Conservation (phyloP, 2,329 filamentous ascomycete genomes). For the Cordyceps farinosa region DNA sequence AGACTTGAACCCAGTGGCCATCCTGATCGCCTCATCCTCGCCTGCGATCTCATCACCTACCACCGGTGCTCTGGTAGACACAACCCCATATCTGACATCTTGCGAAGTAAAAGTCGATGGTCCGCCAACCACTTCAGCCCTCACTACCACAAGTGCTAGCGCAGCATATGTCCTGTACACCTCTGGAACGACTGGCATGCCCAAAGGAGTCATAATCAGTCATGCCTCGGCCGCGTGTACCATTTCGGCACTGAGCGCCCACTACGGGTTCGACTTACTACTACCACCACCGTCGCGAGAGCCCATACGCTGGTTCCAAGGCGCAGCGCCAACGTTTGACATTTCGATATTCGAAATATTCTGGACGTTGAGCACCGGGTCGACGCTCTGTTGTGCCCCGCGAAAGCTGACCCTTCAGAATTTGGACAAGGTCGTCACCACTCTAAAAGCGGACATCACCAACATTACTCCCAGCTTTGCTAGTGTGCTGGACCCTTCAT, state of each 20-base stretch:
- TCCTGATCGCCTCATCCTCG: no score
- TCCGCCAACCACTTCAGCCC: no score
- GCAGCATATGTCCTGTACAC: conserved; percentile 34
- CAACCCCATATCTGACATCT: background rate
- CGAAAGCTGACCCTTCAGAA: conserved; percentile 28
- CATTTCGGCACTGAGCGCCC: conserved; percentile 28
- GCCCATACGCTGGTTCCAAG: conserved; percentile 33
- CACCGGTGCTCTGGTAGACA: background rate
- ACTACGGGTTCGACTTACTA: conserved; percentile 2
- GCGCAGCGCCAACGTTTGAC: conserved; percentile 54
- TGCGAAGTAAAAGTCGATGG: background rate
- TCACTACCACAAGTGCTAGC: conserved; percentile 15
- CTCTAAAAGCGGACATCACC: conserved; percentile 34
- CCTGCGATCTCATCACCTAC: no score
- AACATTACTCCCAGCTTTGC: conserved; percentile 38
- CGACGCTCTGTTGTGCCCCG: conserved; percentile 33
- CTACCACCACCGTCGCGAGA: conserved; percentile 17
- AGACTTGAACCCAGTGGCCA: conserved; percentile 21
- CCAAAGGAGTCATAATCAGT: conserved; percentile 32
- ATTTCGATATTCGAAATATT: conserved; percentile 82
- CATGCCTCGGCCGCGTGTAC: conserved; percentile 31
- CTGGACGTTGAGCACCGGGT: conserved; percentile 62
- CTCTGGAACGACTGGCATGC: conserved; percentile 33
- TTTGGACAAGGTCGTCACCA: conserved; percentile 24
- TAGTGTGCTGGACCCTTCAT: conserved; percentile 29